phyloP scores from a whole-genome alignment of 495 filamentous ascomycete genomes.

The Tuber microsphaerosporum region DNA sequence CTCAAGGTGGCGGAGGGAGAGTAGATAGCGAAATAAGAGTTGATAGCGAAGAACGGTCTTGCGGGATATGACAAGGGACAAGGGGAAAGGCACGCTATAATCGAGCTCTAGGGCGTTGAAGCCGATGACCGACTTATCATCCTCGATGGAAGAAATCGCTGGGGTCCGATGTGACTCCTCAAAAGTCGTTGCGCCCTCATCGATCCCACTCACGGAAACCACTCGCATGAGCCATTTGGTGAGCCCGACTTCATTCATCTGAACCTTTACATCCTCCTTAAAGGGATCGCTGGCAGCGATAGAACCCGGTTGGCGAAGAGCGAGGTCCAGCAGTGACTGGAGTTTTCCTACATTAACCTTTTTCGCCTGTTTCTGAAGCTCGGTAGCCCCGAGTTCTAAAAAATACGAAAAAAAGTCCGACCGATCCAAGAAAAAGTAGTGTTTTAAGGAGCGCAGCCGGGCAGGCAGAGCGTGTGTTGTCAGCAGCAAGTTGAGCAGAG shows the following conservation, averaged over 20 bases:
- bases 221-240: constrained; percentile 92
- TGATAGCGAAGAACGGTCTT: constrained; percentile 95
- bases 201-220: constrained; percentile 87
- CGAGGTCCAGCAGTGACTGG: constrained; percentile 87
- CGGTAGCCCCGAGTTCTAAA: constrained; percentile 78
- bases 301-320: constrained; percentile 87
- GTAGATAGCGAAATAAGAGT: constrained; percentile 84
- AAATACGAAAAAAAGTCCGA: constrained; percentile 98
- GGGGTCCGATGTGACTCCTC: constrained; percentile 33
- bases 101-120: constrained; percentile 90
- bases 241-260: constrained; percentile 89
- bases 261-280: constrained; percentile 94
- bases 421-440: constrained; percentile 97
- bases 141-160: constrained; percentile 48
- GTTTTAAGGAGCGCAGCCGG: constrained; percentile 80
- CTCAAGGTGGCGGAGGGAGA: constrained; percentile 83
- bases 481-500: constrained; percentile 80
- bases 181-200: constrained; percentile 60
- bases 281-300: constrained; percentile 90
- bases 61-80: constrained; percentile 89
- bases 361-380: constrained; percentile 79
- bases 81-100: constrained; percentile 90
- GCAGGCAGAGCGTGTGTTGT: constrained; percentile 87
- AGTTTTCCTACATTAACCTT: constrained; percentile 84
- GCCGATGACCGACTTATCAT: constrained; percentile 78